phyloP scores from a whole-genome alignment of 2,329 filamentous ascomycete species.

The Beauveria medogensis region DNA sequence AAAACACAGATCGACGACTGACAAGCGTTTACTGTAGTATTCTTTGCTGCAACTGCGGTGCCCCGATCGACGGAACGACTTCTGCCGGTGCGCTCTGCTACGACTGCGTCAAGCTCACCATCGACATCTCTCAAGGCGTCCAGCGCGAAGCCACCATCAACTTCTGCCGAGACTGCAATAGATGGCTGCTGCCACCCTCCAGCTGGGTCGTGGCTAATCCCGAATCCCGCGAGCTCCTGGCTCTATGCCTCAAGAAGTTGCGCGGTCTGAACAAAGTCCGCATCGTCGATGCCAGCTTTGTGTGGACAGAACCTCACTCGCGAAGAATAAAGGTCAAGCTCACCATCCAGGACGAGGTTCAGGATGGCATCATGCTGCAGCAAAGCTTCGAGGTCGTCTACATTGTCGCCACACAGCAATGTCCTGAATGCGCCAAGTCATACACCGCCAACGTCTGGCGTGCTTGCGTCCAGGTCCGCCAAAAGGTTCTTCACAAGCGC shows the following conservation, averaged over 20 bases:
- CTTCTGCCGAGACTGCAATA: constrained; percentile 89
- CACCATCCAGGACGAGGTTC: constrained; percentile 70
- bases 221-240: constrained; percentile 87
- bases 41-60: constrained; percentile 96
- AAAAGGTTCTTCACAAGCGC: constrained; percentile 95
- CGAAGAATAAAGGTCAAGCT: constrained; percentile 89
- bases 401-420: constrained; percentile 84
- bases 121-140: constrained; percentile 87
- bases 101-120: constrained; percentile 89
- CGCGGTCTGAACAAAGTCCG: constrained; percentile 80
- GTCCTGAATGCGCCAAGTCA: constrained; percentile 88
- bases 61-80: constrained; percentile 85
- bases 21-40: constrained; percentile 47
- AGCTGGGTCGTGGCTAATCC: constrained; percentile 79
- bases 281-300: constrained; percentile 91
- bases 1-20: background rate
- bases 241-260: constrained; percentile 82
- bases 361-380: constrained; percentile 64
- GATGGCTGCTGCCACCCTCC: constrained; percentile 79
- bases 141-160: constrained; percentile 85
- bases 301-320: constrained; percentile 98
- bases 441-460: constrained; percentile 96
- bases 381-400: constrained; percentile 95
- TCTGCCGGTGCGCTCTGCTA: constrained; percentile 84
- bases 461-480: constrained; percentile 86